phyloP scores from a whole-genome alignment of 768 basidiomycete genomes.

The Boletus vermiculosoides region DNA sequence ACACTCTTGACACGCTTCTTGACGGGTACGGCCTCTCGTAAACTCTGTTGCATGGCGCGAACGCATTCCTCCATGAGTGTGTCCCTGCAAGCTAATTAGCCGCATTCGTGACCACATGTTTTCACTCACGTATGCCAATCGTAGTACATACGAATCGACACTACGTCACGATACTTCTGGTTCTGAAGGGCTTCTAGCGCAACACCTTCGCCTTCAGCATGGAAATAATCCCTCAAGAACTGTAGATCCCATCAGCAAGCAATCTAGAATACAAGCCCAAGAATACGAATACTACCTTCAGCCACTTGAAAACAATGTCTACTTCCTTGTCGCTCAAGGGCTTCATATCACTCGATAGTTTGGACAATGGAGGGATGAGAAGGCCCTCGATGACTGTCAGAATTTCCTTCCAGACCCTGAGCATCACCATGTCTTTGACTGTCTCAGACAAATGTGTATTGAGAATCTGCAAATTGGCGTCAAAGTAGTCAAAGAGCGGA shows the following conservation, averaged over 20 bases:
- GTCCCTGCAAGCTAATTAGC: constrained; percentile 47
- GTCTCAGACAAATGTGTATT: constrained; percentile 83
- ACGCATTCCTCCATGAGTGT: constrained; percentile 94
- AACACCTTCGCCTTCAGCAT: constrained; percentile 90
- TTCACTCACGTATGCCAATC: constrained; percentile 85
- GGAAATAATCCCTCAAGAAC: constrained; percentile 95
- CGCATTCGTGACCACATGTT: not conserved
- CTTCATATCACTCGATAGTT: constrained; percentile 84
- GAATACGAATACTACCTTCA: constrained; percentile 58
- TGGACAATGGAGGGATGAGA: constrained; percentile 87
- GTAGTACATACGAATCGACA: constrained; percentile 91
- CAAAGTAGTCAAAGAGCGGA: constrained; percentile 94
- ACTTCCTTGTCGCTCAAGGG: constrained; percentile 94
- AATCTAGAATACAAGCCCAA: not conserved
- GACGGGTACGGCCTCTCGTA: constrained; percentile 69
- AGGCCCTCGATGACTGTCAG: constrained; percentile 80
- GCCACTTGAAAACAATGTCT: constrained; percentile 98
- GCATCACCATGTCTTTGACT: constrained; percentile 91
- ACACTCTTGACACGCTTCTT: constrained; percentile 94
- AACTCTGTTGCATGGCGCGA: constrained; percentile 86
- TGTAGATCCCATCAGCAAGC: constrained; percentile 29
- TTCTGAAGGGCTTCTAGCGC: constrained; percentile 86
- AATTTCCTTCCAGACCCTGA: constrained; percentile 94
- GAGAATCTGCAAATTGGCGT: constrained; percentile 86
- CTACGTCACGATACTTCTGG: constrained; percentile 88